Percentiles rank a stretch among this genome's conserved stretches.
phyloP scores from a whole-genome alignment of 192 early-diverging fungal genomes.

The Coemansia asiatica region DNA sequence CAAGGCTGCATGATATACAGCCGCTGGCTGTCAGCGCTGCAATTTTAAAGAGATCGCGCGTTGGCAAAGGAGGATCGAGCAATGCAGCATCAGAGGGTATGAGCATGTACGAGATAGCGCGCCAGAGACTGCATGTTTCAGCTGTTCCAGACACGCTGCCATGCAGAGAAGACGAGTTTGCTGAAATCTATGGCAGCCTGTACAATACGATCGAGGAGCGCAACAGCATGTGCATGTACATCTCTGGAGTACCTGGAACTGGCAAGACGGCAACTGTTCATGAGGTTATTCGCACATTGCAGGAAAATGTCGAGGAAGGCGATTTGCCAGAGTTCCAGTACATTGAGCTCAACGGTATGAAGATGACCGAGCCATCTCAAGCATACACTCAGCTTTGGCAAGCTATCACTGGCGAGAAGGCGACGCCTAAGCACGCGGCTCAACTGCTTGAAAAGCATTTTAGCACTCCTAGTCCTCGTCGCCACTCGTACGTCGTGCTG shows the following conservation, averaged over 20 bases:
- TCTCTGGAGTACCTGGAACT: slow-evolving; percentile 95
- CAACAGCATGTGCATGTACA: slow-evolving; percentile 85
- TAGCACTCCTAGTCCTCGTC: slow-evolving; percentile 51
- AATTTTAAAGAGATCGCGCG: slow-evolving; percentile 23
- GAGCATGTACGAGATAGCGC: slow-evolving; percentile 64
- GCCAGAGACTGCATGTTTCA: slow-evolving; percentile 82
- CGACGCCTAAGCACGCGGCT: slow-evolving; percentile 74
- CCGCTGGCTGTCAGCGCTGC: slow-evolving; percentile 31
- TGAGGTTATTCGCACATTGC: slow-evolving; percentile 75
- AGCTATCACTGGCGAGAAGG: slow-evolving; percentile 55
- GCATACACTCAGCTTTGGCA: slow-evolving; percentile 85
- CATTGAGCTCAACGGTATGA: slow-evolving; percentile 98
- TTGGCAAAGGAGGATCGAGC: slow-evolving; percentile 11
- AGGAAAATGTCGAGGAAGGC: slow-evolving; percentile 57
- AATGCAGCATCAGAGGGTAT: slow-evolving; percentile 17
- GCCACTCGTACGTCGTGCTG: slow-evolving; percentile 66
- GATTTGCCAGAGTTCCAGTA: slow-evolving; percentile 76
- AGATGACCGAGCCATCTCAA: slow-evolving; percentile 87
- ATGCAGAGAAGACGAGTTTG: slow-evolving; percentile 93
- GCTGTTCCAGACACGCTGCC: slow-evolving; percentile 88
- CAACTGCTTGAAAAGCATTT: slow-evolving; percentile 75
- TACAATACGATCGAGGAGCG: slow-evolving; percentile 78
- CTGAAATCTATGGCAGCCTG: slow-evolving; percentile 71
- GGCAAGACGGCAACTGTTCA: slow-evolving; percentile 96
- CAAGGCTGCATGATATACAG: slow-evolving; percentile 45